A percentile compares a stretch with the other conserved stretches of the same genome.
Evolutionary conservation across 768 basidiomycete genomes (phyloP).

Genomic region (Galerina marginata): DNA sequence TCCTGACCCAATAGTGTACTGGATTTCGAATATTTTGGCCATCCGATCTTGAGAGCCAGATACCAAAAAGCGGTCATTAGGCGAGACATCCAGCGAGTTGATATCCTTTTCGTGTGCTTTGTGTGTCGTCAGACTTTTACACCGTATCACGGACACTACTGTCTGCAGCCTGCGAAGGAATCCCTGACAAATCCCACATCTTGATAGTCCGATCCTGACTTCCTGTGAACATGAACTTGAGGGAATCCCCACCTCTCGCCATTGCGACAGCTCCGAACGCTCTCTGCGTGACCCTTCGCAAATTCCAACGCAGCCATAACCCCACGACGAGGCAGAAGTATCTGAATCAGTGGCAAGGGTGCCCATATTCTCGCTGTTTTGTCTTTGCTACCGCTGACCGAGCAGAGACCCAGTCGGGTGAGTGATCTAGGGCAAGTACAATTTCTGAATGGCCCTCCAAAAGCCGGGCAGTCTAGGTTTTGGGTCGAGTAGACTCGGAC

Average conservation of each 20-base stretch:
- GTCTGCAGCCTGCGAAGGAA: constrained; percentile 37
- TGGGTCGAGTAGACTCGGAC: constrained; percentile 86
- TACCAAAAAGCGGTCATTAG: constrained; percentile 85
- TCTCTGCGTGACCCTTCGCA: constrained; percentile 97
- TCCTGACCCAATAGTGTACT: constrained; percentile 49
- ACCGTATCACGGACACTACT: constrained; percentile 45
- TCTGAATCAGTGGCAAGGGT: constrained; percentile 24
- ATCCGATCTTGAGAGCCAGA: constrained; percentile 97
- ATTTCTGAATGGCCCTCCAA: constrained; percentile 91
- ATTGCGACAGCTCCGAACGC: constrained; percentile 89
- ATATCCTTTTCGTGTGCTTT: constrained; percentile 99
- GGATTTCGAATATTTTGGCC: constrained; percentile 86
- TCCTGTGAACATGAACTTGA: constrained; percentile 88
- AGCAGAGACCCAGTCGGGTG: constrained; percentile 71
- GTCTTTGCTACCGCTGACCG: constrained; percentile 94
- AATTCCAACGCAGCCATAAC: constrained; percentile 79
- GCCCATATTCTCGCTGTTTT: constrained; percentile 88
- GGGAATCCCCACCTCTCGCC: constrained; percentile 56
- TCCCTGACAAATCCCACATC: constrained; percentile 89
- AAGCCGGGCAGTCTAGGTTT: constrained; percentile 81
- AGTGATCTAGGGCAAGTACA: constrained; percentile 83
- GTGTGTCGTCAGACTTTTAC: constrained; percentile 81
- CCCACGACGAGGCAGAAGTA: constrained; percentile 36
- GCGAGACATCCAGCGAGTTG: constrained; percentile 92
- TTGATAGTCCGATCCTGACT: constrained; percentile 98